These are phyloP conservation scores for Torulaspora microellipsoides DNA, from an alignment of 805 yeast genomes.

Conservation along the genomic window DNA sequence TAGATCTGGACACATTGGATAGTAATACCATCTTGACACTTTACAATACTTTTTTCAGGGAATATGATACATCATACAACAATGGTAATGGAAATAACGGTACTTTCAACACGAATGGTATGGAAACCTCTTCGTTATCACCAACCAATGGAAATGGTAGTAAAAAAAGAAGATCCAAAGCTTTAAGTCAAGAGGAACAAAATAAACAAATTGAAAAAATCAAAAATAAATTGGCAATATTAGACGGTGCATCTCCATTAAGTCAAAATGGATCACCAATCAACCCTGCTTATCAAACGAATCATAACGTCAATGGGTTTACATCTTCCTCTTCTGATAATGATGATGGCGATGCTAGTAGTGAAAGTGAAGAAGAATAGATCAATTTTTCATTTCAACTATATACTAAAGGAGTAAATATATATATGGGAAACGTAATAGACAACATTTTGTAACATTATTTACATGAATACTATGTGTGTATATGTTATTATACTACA, in stretches of 20 bases:
- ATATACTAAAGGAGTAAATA: too few species aligned
- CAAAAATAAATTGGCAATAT: slow-evolving; percentile 70
- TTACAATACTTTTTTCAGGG: slow-evolving; percentile 73
- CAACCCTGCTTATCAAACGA: slow-evolving; percentile 15
- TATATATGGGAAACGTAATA: slow-evolving; percentile 7
- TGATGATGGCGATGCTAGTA: slow-evolving; percentile 49
- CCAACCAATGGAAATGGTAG: slow-evolving; percentile 24
- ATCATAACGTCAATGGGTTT: slow-evolving; percentile 13
- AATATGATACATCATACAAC: slow-evolving; percentile 30
- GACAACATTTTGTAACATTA: slow-evolving; percentile 18
- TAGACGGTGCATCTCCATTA: slow-evolving; percentile 52
- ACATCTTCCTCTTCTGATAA: slow-evolving; percentile 30
- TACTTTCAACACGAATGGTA: slow-evolving; percentile 4
- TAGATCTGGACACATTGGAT: slow-evolving; percentile 91
- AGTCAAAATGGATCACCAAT: slow-evolving; percentile 39
- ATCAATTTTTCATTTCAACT: background rate
- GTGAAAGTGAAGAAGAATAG: slow-evolving; percentile 68
- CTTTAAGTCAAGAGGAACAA: slow-evolving; percentile 62
- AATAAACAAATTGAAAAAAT: slow-evolving; percentile 62
- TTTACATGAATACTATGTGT: too few species aligned
- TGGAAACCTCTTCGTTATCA: slow-evolving; percentile 23
- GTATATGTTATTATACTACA: too few species aligned
- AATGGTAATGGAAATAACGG: slow-evolving; percentile 20
- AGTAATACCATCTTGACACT: slow-evolving; percentile 76
- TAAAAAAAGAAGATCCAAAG: slow-evolving; percentile 48